Evolutionary conservation across 2,329 filamentous ascomycete species (phyloP).

Genomic region (Curvularia lunata): DNA sequence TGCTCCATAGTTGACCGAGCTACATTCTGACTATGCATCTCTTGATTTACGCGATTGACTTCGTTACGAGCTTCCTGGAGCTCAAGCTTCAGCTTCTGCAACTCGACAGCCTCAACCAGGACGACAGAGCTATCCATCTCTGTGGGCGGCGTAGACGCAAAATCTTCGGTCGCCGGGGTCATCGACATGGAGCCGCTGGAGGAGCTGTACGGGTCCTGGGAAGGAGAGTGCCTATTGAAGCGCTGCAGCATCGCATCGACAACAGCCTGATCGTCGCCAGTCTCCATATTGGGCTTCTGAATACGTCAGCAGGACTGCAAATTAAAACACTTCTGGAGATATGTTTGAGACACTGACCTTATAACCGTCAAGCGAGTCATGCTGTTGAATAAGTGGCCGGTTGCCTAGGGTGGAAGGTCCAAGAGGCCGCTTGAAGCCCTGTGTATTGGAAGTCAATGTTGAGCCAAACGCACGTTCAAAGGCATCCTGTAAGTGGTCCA

Average conservation of each 20-base stretch:
- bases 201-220: conserved; percentile 62
- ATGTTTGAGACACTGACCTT: conserved; percentile 37
- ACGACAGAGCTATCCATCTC: conserved; percentile 34
- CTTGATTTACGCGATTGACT: conserved; percentile 73
- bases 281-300: conserved; percentile 58
- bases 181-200: conserved; percentile 67
- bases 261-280: conserved; percentile 35
- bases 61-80: conserved; percentile 73
- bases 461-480: conserved; percentile 28
- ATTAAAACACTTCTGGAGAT: neutral
- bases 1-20: conserved; percentile 66
- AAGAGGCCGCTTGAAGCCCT: conserved; percentile 50
- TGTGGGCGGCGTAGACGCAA: conserved; percentile 45
- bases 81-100: conserved; percentile 72
- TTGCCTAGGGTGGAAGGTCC: conserved; percentile 48
- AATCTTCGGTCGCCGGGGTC: conserved; percentile 65
- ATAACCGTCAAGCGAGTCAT: conserved; percentile 32
- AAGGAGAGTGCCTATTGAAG: conserved; percentile 63
- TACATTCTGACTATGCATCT: conserved; percentile 70
- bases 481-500: conserved; percentile 29
- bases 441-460: conserved; percentile 44
- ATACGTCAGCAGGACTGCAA: conserved; percentile 30
- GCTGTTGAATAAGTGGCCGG: conserved; percentile 29
- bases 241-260: conserved; percentile 73
- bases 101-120: conserved; percentile 60